These are phyloP conservation scores for Arthrobotrys megalospora DNA, from an alignment of 2,329 filamentous ascomycete species.

Conservation along the genomic window DNA sequence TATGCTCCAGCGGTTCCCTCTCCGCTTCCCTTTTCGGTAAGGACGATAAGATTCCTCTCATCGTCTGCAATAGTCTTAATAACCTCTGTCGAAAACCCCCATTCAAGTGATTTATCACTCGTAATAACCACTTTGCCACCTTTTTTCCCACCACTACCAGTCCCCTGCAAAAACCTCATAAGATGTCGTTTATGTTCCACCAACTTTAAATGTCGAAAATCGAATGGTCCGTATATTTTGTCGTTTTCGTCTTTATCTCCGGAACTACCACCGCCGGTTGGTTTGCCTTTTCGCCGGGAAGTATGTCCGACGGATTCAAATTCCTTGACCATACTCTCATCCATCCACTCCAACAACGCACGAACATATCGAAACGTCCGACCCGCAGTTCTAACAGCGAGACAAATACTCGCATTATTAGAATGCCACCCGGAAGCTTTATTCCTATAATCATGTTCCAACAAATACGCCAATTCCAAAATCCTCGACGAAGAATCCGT, in stretches of 20 bases:
- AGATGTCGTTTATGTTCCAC: conserved; percentile 87
- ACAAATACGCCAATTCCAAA: conserved; percentile 88
- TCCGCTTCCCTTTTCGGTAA: conserved; percentile 79
- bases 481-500: conserved; percentile 96
- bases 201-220: conserved; percentile 87
- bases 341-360: conserved; percentile 99
- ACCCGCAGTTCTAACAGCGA: conserved; percentile 87
- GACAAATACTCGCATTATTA: conserved; percentile 64
- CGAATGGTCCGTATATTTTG: conserved; percentile 79
- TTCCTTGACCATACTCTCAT: conserved; percentile 91
- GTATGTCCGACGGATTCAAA: conserved; percentile 81
- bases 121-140: conserved; percentile 85
- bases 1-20: conserved; percentile 77
- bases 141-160: conserved; percentile 63
- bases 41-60: conserved; percentile 83
- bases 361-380: conserved; percentile 89
- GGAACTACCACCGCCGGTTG: conserved; percentile 65
- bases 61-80: conserved; percentile 82
- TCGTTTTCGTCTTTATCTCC: conserved; percentile 69
- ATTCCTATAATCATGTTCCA: conserved; percentile 91
- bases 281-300: conserved; percentile 67
- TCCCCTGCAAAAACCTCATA: conserved; percentile 75
- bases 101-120: conserved; percentile 89
- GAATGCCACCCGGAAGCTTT: conserved; percentile 68
- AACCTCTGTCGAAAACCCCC: conserved; percentile 91